Percentiles rank a stretch among this genome's conserved stretches.
phyloP scores from a whole-genome alignment of 2,329 filamentous ascomycete species.

The Penicillium sclerotigenum region DNA sequence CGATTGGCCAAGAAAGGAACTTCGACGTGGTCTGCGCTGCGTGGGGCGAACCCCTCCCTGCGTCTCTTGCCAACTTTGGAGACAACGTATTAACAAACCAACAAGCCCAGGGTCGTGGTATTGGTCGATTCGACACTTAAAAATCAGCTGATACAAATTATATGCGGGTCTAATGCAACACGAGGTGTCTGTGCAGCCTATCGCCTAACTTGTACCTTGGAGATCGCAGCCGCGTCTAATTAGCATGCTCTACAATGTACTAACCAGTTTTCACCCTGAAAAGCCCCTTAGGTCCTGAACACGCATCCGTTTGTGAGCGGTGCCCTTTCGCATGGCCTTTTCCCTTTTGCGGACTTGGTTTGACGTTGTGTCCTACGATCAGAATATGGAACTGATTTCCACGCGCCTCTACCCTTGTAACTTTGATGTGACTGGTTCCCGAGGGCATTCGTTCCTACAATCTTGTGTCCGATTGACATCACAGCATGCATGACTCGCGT shows the following conservation, averaged over 20 bases:
- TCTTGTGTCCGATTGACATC: not conserved
- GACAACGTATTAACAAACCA: not conserved
- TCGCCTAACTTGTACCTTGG: not conserved
- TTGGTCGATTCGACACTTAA: constrained; percentile 3
- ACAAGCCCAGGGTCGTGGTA: not conserved
- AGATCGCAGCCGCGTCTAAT: constrained; percentile 9
- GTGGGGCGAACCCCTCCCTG: not conserved
- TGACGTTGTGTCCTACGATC: not conserved
- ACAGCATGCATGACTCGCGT: not conserved
- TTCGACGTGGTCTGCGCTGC: not conserved
- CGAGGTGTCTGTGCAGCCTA: constrained; percentile 10
- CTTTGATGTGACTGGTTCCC: not conserved
- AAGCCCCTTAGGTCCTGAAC: not conserved
- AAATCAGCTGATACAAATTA: constrained; percentile 23
- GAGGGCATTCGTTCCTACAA: not conserved
- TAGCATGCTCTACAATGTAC: not conserved
- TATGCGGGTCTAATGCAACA: constrained; percentile 24
- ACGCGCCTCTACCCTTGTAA: not conserved
- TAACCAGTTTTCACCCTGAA: not conserved
- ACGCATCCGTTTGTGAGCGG: not conserved
- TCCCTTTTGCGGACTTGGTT: not conserved
- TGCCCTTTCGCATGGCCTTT: not conserved
- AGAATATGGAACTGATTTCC: not conserved
- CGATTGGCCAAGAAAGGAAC: not conserved
- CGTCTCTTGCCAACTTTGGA: not conserved